A percentile compares a stretch with the other conserved stretches of the same genome.
phyloP scores from a whole-genome alignment of 208 protist genomes.

The Sergeia podlipaevii region DNA sequence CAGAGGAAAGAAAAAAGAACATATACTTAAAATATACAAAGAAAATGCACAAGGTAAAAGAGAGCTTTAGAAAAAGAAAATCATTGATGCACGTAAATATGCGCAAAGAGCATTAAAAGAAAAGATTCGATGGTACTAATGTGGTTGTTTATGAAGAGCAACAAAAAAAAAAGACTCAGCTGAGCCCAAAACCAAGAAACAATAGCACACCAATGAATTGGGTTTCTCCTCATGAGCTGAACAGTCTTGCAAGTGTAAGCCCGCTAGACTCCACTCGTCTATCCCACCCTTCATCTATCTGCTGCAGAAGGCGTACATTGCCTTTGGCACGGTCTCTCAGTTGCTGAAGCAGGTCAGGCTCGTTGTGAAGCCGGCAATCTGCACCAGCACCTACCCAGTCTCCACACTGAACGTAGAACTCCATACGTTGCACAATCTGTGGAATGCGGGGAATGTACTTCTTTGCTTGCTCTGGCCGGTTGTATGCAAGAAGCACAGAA shows the following conservation, averaged over 20 bases:
- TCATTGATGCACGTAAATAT: too few relatives aligned
- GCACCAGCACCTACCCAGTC: slow-evolving; percentile 61
- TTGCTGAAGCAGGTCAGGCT: slow-evolving; percentile 54
- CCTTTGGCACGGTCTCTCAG: slow-evolving; percentile 67
- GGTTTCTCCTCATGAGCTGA: too few relatives aligned
- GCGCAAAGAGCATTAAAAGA: too few relatives aligned
- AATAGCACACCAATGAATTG: too few relatives aligned
- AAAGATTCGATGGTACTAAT: too few relatives aligned
- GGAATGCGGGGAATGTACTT: slow-evolving; percentile 62
- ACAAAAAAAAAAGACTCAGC: too few relatives aligned
- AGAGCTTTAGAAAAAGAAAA: too few relatives aligned
- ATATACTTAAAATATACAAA: too few relatives aligned
- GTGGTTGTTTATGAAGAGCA: too few relatives aligned
- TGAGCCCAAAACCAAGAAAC: too few relatives aligned
- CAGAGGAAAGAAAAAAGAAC: too few relatives aligned
- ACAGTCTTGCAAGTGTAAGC: slow-evolving; percentile 40
- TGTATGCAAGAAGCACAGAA: slow-evolving; percentile 41
- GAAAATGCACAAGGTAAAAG: too few relatives aligned
- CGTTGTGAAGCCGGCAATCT: slow-evolving; percentile 57
- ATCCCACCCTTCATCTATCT: slow-evolving; percentile 77
- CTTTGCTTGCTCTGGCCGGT: slow-evolving; percentile 59
- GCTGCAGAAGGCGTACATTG: slow-evolving; percentile 35
- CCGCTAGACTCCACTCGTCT: slow-evolving; percentile 30
- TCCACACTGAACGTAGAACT: slow-evolving; percentile 78
- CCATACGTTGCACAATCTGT: slow-evolving; percentile 66